phyloP scores from a whole-genome alignment of 345 rosid genomes.

The Gossypium rotundifolium region DNA sequence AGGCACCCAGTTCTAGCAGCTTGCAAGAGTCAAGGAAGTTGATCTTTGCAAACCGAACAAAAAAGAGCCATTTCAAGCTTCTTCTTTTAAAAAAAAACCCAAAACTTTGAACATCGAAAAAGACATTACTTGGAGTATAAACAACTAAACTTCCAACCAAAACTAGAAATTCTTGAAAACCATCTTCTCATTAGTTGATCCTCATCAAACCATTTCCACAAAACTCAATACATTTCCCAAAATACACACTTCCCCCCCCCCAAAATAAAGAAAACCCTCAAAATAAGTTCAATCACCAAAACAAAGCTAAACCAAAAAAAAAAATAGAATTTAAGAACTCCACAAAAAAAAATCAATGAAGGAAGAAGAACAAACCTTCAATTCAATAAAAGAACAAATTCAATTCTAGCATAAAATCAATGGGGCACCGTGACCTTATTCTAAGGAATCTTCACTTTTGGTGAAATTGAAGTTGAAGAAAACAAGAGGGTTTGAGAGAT shows the following conservation, averaged over 20 bases:
- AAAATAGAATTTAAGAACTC: background rate
- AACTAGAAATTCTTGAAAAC: background rate
- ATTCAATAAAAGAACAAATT: background rate
- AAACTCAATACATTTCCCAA: background rate
- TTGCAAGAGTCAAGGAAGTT: too few species aligned
- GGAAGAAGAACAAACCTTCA: background rate
- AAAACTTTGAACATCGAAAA: background rate
- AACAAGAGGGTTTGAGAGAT: background rate
- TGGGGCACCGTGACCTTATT: constrained; percentile 9
- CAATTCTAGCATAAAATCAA: constrained; percentile 10
- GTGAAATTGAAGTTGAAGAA: background rate
- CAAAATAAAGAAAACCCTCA: background rate
- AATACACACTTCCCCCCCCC: background rate
- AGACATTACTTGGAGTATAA: background rate
- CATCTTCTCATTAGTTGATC: constrained; percentile 10
- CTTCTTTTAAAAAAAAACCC: constrained; percentile 1
- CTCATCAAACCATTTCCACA: background rate
- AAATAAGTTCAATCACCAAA: too few species aligned
- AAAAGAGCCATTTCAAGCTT: too few species aligned
- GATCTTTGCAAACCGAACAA: too few species aligned
- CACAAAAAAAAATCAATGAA: background rate
- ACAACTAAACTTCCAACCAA: background rate
- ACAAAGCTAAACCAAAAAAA: too few species aligned
- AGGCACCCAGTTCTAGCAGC: too few species aligned
- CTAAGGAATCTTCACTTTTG: constrained; percentile 18